Percentiles rank a stretch among this genome's conserved stretches.
Evolutionary conservation across 352 stramenopile genomes (phyloP).

Genomic region (Pythium brachiatum): DNA sequence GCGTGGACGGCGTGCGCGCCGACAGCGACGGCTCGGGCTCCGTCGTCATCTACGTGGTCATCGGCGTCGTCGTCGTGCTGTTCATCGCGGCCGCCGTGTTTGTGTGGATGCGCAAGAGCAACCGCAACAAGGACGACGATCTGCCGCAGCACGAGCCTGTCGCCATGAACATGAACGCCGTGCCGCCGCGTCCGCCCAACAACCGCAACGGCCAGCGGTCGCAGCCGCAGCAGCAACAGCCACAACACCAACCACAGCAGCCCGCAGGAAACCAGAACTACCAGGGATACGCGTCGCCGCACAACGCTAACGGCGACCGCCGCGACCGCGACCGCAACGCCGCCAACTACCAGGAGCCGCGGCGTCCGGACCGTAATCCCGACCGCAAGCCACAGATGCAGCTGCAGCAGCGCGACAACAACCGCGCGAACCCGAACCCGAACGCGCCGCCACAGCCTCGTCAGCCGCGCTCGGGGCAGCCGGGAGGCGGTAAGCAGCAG

Average conservation of each 20-base stretch:
- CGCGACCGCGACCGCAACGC: neutral
- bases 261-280: neutral
- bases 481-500: conserved; percentile 19
- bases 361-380: neutral
- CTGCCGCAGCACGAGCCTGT: conserved; percentile 10
- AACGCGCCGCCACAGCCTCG: conserved; percentile 20
- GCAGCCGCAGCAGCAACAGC: neutral
- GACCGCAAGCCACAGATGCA: neutral
- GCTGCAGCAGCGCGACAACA: conserved; percentile 2
- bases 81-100: conserved; percentile 48
- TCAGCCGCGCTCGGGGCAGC: conserved; percentile 14
- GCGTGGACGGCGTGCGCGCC: conserved; percentile 14
- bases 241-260: neutral
- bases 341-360: conserved; percentile 1
- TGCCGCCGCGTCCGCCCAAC: neutral
- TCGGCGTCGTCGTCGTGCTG: conserved; percentile 48
- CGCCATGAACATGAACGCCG: neutral
- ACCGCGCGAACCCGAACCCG: conserved; percentile 4
- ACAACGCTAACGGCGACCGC: neutral
- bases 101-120: conserved; percentile 45
- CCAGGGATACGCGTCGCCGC: conserved; percentile 6
- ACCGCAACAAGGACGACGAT: conserved; percentile 8
- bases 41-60: conserved; percentile 56
- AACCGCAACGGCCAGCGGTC: neutral
- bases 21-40: conserved; percentile 28